Evolutionary conservation across 2,329 filamentous ascomycete species (phyloP).

Genomic region (Pseudocercospora cruenta): DNA sequence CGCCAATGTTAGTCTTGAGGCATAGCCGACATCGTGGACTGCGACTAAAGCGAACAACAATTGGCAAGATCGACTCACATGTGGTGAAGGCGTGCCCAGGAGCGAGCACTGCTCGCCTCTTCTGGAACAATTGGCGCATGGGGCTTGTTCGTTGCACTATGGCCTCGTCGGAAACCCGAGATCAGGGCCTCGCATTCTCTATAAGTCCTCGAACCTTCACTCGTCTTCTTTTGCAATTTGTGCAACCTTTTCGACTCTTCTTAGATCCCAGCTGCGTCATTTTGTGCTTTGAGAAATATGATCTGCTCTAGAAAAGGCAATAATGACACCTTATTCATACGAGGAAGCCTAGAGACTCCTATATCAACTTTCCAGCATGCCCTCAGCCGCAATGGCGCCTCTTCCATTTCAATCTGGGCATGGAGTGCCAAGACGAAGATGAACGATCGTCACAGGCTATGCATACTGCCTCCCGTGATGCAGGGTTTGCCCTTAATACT

Average conservation of each 20-base stretch:
- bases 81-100: not conserved
- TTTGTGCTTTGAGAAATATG: not conserved
- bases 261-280: conserved; percentile 32
- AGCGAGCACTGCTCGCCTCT: conserved; percentile 31
- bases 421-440: not conserved
- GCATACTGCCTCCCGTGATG: not conserved
- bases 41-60: not conserved
- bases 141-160: conserved; percentile 32
- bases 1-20: not conserved
- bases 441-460: not conserved
- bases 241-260: conserved; percentile 36
- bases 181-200: not conserved
- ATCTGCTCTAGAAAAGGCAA: not conserved
- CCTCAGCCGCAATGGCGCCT: conserved; percentile 4
- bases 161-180: not conserved
- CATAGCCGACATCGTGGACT: not conserved
- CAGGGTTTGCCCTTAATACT: not conserved
- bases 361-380: not conserved
- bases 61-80: conserved; percentile 4
- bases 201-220: conserved; percentile 28
- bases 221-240: conserved; percentile 33
- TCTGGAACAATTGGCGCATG: conserved; percentile 30
- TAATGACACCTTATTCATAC: not conserved
- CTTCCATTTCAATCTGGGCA: not conserved
- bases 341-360: not conserved